Conservation (phyloP, 2,329 filamentous ascomycete species). For the Penicillium palitans region DNA sequence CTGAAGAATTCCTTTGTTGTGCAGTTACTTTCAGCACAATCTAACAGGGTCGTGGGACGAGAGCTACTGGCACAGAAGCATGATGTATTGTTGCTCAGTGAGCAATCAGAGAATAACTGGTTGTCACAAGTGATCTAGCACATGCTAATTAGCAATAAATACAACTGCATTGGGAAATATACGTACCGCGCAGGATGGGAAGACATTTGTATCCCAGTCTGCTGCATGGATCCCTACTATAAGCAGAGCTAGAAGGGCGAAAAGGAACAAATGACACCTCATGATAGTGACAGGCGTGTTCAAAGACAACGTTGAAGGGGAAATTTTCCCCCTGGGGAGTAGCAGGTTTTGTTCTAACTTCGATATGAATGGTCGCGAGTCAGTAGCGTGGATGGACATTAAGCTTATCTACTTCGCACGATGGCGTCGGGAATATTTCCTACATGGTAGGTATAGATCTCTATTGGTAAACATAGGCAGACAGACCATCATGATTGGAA, state of each 20-base stretch:
- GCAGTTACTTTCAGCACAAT: constrained; percentile 14
- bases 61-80: constrained; percentile 16
- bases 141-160: background rate
- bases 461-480: too few relatives aligned
- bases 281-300: background rate
- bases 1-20: constrained; percentile 19
- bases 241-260: constrained; percentile 9
- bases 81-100: constrained; percentile 8
- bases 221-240: constrained; percentile 3
- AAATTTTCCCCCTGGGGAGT: background rate
- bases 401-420: constrained; percentile 10
- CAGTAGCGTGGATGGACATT: constrained; percentile 7
- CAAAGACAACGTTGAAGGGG: background rate
- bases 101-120: constrained; percentile 13
- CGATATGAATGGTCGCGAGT: background rate
- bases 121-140: constrained; percentile 10
- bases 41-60: constrained; percentile 1
- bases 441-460: background rate
- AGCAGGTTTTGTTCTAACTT: constrained; percentile 11
- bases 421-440: background rate
- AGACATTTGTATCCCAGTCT: background rate
- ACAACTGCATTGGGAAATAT: background rate
- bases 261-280: constrained; percentile 7
- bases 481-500: background rate
- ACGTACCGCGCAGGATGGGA: constrained; percentile 17